A percentile compares a stretch with the other conserved stretches of the same genome.
phyloP scores from a whole-genome alignment of 805 yeast species.

The Candida succiphila region DNA sequence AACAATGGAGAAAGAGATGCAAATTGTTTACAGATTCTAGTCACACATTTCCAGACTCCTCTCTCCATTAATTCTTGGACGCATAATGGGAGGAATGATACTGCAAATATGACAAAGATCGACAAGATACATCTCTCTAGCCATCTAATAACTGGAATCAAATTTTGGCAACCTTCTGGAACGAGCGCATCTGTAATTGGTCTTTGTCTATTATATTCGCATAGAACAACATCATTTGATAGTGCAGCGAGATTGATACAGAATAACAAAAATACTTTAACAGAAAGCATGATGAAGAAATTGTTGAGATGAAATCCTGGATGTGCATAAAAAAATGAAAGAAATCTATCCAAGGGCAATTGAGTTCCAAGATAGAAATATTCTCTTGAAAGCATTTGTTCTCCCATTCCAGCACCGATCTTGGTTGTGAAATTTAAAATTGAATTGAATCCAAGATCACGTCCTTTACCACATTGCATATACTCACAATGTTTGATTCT shows the following conservation, averaged over 20 bases:
- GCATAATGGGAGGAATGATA: conserved; percentile 65
- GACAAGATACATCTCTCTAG: conserved; percentile 63
- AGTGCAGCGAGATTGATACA: conserved; percentile 54
- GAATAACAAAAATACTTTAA: conserved; percentile 51
- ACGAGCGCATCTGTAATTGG: conserved; percentile 53
- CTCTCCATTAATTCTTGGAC: conserved; percentile 72
- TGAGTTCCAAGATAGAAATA: conserved; percentile 73
- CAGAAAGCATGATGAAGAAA: conserved; percentile 60
- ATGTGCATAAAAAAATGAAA: conserved; percentile 76
- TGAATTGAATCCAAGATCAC: conserved; percentile 79
- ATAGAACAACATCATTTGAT: conserved; percentile 49
- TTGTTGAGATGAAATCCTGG: conserved; percentile 82
- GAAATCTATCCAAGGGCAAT: conserved; percentile 65
- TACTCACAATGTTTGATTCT: conserved; percentile 77
- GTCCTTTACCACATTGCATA: conserved; percentile 78
- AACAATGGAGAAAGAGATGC: conserved; percentile 66
- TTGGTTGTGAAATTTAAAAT: conserved; percentile 75
- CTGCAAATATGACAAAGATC: conserved; percentile 63
- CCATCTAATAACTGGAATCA: conserved; percentile 69
- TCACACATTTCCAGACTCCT: conserved; percentile 61
- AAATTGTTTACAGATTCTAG: conserved; percentile 57
- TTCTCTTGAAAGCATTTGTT: conserved; percentile 75
- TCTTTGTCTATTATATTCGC: conserved; percentile 46
- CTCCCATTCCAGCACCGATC: conserved; percentile 89
- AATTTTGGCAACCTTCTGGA: conserved; percentile 65